These are phyloP conservation scores for Arabis alpina DNA, from an alignment of 345 rosid species.

Conservation along the genomic window DNA sequence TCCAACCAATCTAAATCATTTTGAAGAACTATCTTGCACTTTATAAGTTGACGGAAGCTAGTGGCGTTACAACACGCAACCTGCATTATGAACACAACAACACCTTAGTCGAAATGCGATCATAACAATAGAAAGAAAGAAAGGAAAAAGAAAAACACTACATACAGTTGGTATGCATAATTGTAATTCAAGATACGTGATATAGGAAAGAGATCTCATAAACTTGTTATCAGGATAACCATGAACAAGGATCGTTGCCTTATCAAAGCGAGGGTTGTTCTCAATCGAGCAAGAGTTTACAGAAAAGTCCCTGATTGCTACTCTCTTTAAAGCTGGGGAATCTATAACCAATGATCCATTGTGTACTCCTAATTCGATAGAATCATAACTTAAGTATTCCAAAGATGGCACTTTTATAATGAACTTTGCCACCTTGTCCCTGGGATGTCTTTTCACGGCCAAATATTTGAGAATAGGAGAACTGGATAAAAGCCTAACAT, in stretches of 20 bases:
- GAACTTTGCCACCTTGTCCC: not conserved
- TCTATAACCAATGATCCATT: not conserved
- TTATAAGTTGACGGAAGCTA: not conserved
- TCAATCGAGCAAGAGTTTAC: not conserved
- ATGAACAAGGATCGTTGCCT: not conserved
- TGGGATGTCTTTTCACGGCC: not conserved
- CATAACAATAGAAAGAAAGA: not conserved
- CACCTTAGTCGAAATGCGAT: not conserved
- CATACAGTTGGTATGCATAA: not conserved
- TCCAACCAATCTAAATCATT: not conserved
- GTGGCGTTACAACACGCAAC: not conserved
- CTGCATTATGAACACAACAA: not conserved
- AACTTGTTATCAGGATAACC: not conserved
- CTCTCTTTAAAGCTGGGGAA: not conserved
- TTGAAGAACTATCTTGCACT: not conserved
- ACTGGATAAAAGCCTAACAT: constrained; percentile 1
- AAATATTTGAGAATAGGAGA: not conserved
- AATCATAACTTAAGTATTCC: not conserved
- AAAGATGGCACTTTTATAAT: not conserved
- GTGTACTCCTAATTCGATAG: no score
- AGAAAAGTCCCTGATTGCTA: not conserved
- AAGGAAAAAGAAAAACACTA: not conserved
- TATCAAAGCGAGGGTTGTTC: not conserved
- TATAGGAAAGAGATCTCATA: not conserved
- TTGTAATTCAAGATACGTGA: not conserved